Percentiles rank a stretch among this genome's conserved stretches.
Conservation (phyloP, 169 alveolate species). For the Plasmodium cynomolgi region DNA sequence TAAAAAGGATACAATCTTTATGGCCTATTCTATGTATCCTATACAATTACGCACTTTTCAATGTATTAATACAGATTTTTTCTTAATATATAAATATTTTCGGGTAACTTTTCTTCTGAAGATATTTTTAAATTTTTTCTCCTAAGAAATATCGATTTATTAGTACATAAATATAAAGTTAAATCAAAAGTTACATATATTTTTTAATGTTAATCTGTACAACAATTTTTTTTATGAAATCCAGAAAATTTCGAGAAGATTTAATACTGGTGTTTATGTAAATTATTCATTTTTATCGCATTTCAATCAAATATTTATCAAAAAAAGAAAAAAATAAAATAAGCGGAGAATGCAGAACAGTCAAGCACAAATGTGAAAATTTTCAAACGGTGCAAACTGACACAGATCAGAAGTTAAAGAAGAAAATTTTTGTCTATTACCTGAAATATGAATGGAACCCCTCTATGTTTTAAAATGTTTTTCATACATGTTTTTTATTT, state of each 20-base stretch:
- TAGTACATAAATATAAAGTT: neutral
- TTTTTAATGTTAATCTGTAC: neutral
- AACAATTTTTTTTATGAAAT: neutral
- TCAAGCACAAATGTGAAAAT: neutral
- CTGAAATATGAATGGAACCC: neutral
- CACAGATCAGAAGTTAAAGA: neutral
- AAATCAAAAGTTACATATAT: neutral
- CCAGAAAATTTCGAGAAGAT: neutral
- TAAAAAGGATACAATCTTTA: neutral
- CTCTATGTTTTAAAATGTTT: neutral
- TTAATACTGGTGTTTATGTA: neutral
- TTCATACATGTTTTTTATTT: neutral
- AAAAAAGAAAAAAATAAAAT: neutral
- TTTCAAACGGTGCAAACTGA: neutral
- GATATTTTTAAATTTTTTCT: neutral
- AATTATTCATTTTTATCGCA: neutral
- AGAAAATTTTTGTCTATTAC: neutral
- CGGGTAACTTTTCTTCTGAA: neutral
- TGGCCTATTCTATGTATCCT: neutral
- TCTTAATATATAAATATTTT: neutral
- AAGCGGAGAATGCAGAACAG: neutral
- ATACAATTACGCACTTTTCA: neutral
- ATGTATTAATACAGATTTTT: neutral
- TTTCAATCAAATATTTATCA: neutral
- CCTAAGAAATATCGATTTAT: neutral